Evolutionary conservation across 495 filamentous ascomycete genomes (phyloP).

Genomic region (Penicillium pulvis): DNA sequence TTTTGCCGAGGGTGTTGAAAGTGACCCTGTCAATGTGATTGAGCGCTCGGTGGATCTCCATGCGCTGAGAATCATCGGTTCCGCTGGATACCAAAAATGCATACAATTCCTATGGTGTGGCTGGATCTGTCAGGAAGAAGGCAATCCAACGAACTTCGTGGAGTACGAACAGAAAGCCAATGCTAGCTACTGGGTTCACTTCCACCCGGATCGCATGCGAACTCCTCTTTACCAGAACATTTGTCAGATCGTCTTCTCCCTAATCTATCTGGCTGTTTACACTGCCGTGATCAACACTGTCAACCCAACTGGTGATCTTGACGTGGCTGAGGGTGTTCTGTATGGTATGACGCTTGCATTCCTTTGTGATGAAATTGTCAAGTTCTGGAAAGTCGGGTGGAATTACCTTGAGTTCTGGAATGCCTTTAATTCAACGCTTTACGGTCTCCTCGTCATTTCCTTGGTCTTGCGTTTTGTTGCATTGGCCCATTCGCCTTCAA

Average conservation of each 20-base stretch:
- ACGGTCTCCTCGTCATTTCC: constrained; percentile 72
- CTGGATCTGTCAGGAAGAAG: constrained; percentile 93
- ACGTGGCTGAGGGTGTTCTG: constrained; percentile 79
- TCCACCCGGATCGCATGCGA: constrained; percentile 93
- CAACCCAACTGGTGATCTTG: constrained; percentile 76
- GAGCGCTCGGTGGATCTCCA: constrained; percentile 93
- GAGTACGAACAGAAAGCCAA: constrained; percentile 78
- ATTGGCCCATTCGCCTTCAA: constrained; percentile 57
- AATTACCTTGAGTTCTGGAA: constrained; percentile 95
- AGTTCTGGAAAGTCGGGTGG: constrained; percentile 89
- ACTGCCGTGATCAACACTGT: constrained; percentile 91
- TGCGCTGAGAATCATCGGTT: constrained; percentile 81
- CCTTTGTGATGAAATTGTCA: constrained; percentile 79
- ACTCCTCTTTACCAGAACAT: constrained; percentile 90
- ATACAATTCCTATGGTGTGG: constrained; percentile 90
- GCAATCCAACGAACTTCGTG: constrained; percentile 82
- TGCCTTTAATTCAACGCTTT: constrained; percentile 84
- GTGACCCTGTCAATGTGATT: constrained; percentile 78
- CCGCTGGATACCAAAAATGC: constrained; percentile 93
- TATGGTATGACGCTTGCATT: constrained; percentile 95
- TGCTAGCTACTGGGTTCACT: constrained; percentile 72
- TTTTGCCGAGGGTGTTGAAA: constrained; percentile 68
- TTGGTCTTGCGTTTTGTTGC: constrained; percentile 79
- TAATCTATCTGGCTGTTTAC: constrained; percentile 82
- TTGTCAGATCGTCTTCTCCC: constrained; percentile 79